phyloP scores from a whole-genome alignment of 805 yeast genomes.

The Brettanomyces bruxellensis region DNA sequence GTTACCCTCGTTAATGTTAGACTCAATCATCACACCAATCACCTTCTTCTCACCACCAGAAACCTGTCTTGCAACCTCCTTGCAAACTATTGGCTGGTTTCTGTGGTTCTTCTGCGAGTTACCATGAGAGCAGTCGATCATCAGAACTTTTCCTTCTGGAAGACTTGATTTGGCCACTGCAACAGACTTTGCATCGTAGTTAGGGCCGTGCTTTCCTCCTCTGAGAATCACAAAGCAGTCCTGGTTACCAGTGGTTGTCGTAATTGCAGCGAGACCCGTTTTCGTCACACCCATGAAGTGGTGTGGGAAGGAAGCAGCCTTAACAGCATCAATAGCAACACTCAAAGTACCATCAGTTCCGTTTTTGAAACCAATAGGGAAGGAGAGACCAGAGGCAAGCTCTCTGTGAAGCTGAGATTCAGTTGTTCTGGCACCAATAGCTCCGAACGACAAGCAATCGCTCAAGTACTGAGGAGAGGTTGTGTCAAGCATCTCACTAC shows the following conservation, averaged over 20 bases:
- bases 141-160: slow-evolving; percentile 47
- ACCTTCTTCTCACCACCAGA: slow-evolving; percentile 70
- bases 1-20: slow-evolving; percentile 84
- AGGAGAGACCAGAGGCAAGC: slow-evolving; percentile 93
- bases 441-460: slow-evolving; percentile 88
- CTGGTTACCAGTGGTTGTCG: slow-evolving; percentile 91
- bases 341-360: slow-evolving; percentile 94
- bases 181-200: slow-evolving; percentile 78
- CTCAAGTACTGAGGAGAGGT: slow-evolving; percentile 93
- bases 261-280: slow-evolving; percentile 94
- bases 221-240: slow-evolving; percentile 90
- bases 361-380: slow-evolving; percentile 97
- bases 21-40: slow-evolving; percentile 94
- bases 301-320: slow-evolving; percentile 86
- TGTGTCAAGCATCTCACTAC: slow-evolving; percentile 96
- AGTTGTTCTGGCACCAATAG: slow-evolving; percentile 98
- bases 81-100: slow-evolving; percentile 92
- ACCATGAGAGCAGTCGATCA: slow-evolving; percentile 98
- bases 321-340: slow-evolving; percentile 90
- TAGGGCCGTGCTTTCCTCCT: slow-evolving; percentile 93
- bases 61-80: slow-evolving; percentile 73
- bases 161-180: slow-evolving; percentile 55
- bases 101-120: slow-evolving; percentile 89
- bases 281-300: slow-evolving; percentile 97
- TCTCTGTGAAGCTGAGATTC: slow-evolving; percentile 98